Evolutionary conservation across 2,329 filamentous ascomycete genomes (phyloP).

Genomic region (Fusarium devonianum): DNA sequence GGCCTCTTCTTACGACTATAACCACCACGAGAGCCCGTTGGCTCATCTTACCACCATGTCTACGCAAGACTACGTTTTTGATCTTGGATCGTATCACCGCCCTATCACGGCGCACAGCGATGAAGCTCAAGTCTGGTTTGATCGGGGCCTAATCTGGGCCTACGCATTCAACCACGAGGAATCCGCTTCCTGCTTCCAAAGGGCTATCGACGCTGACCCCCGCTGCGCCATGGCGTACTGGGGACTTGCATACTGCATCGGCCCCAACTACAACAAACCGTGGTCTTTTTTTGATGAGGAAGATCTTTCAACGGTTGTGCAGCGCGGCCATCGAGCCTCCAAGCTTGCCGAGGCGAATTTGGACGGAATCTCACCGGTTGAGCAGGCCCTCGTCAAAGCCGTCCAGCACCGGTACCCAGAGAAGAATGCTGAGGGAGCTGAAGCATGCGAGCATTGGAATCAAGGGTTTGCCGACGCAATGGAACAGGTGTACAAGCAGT

Average conservation of each 20-base stretch:
- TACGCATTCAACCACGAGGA: slow-evolving; percentile 83
- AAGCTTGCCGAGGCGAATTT: slow-evolving; percentile 3
- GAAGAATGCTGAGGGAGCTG: slow-evolving; percentile 47
- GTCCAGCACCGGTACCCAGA: slow-evolving; percentile 66
- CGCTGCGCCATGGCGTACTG: slow-evolving; percentile 70
- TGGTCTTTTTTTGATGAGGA: slow-evolving; percentile 73
- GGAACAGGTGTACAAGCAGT: slow-evolving; percentile 45
- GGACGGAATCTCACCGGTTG: slow-evolving; percentile 41
- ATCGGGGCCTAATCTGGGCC: slow-evolving; percentile 75
- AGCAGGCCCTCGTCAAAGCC: slow-evolving; percentile 69
- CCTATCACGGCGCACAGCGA: slow-evolving; percentile 7
- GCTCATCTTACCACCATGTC: neutral
- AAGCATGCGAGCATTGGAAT: slow-evolving; percentile 55
- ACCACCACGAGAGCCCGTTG: too few species aligned
- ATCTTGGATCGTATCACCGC: slow-evolving; percentile 21
- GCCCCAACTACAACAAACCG: slow-evolving; percentile 80
- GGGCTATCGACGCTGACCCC: slow-evolving; percentile 61
- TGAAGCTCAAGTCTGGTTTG: slow-evolving; percentile 67
- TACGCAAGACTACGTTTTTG: neutral
- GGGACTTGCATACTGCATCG: slow-evolving; percentile 74
- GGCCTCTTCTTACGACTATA: neutral
- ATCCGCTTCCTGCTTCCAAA: slow-evolving; percentile 68
- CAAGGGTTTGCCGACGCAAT: slow-evolving; percentile 50
- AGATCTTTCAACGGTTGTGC: slow-evolving; percentile 55
- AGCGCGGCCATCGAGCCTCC: slow-evolving; percentile 6